These are phyloP conservation scores for Psidium guajava DNA, from an alignment of 345 rosid genomes.

Conservation along the genomic window DNA sequence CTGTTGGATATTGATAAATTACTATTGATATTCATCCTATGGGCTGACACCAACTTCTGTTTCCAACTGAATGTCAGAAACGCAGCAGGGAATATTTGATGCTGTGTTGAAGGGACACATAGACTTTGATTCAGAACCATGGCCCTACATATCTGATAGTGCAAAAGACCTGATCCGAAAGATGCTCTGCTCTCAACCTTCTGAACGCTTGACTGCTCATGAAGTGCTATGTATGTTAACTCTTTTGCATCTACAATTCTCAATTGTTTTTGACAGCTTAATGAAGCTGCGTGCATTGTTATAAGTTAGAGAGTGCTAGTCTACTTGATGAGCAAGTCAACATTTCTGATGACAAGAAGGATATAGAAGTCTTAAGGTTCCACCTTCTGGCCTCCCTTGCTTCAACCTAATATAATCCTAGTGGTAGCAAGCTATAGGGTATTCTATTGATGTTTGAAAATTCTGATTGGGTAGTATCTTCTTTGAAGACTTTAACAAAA, in stretches of 20 bases:
- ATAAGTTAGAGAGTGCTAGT: not conserved
- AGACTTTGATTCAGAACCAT: conserved; percentile 91
- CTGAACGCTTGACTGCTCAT: conserved; percentile 85
- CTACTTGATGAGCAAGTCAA: not conserved
- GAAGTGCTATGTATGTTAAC: conserved; percentile 79
- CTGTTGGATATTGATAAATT: not conserved
- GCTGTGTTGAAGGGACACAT: conserved; percentile 89
- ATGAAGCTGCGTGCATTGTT: not conserved
- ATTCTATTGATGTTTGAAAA: not conserved
- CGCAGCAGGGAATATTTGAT: conserved; percentile 97
- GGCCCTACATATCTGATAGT: conserved; percentile 91
- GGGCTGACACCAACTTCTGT: not conserved
- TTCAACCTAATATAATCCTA: not conserved
- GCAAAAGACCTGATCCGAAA: conserved; percentile 74
- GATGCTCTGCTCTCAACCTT: conserved; percentile 78
- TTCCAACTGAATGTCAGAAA: conserved; percentile 36
- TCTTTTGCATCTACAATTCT: not conserved
- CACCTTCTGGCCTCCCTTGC: not conserved
- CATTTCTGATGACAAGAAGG: not conserved
- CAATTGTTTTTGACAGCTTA: not conserved
- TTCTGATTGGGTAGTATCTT: not conserved
- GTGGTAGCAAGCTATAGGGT: not conserved
- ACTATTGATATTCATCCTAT: not conserved
- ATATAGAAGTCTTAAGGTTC: not conserved
- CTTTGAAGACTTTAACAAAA: not conserved